phyloP scores from a whole-genome alignment of 176 grass and related monocot species.

The bread wheat (Triticum aestivum) region IWGSC_CS_RefSeq_v2.1 NC_057804.1:510291551-510292050 shows the following conservation, averaged over 20 bases:
- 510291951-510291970: background rate
- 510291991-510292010: too few relatives aligned
- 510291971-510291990: too few relatives aligned
- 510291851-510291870: background rate
- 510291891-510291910: too few relatives aligned
- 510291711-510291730: background rate
- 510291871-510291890: background rate
- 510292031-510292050: too few relatives aligned
- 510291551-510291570: background rate
- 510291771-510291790: background rate
- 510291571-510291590: background rate
- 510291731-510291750: background rate
- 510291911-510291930: background rate
- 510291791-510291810: background rate
- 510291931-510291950: background rate
- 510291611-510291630: background rate
- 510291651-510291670: too few relatives aligned
- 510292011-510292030: too few relatives aligned
- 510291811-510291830: background rate
- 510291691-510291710: background rate
- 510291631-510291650: background rate
- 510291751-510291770: background rate
- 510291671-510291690: background rate
- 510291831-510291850: background rate
- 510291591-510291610: background rate